phyloP scores from a whole-genome alignment of 495 filamentous ascomycete genomes.

The Penicillium angulare region DNA sequence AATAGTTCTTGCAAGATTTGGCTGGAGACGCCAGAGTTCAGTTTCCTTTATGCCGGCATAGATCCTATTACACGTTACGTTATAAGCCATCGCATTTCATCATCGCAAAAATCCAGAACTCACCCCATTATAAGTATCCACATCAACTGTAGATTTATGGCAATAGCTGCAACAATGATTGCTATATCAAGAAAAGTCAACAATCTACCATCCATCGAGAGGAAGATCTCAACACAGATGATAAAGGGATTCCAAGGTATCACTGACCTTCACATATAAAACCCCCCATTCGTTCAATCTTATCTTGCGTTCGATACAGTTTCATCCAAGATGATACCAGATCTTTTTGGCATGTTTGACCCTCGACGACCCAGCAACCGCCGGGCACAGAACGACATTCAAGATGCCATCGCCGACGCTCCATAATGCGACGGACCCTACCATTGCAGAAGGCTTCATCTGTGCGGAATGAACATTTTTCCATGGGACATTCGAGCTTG shows the following conservation, averaged over 20 bases:
- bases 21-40: too few species aligned
- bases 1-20: too few species aligned
- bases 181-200: not conserved
- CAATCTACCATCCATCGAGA: too few species aligned
- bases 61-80: too few species aligned
- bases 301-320: conserved; percentile 11
- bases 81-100: too few species aligned
- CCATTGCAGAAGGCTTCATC: conserved; percentile 45
- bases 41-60: too few species aligned
- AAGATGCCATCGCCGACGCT: conserved; percentile 40
- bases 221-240: not conserved
- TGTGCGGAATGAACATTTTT: conserved; percentile 46
- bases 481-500: conserved; percentile 48
- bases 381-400: conserved; percentile 31
- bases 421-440: conserved; percentile 42
- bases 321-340: conserved; percentile 37
- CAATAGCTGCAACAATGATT: not conserved
- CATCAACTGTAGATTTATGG: not conserved
- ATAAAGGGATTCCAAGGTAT: not conserved
- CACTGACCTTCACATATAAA: conserved; percentile 32
- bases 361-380: conserved; percentile 38
- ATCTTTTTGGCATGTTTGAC: conserved; percentile 34
- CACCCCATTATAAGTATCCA: conserved; percentile 1
- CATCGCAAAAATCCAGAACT: too few species aligned
- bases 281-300: conserved; percentile 3